Evolutionary conservation across 352 stramenopile genomes (phyloP).

Genomic region (Plasmopara muralis): DNA sequence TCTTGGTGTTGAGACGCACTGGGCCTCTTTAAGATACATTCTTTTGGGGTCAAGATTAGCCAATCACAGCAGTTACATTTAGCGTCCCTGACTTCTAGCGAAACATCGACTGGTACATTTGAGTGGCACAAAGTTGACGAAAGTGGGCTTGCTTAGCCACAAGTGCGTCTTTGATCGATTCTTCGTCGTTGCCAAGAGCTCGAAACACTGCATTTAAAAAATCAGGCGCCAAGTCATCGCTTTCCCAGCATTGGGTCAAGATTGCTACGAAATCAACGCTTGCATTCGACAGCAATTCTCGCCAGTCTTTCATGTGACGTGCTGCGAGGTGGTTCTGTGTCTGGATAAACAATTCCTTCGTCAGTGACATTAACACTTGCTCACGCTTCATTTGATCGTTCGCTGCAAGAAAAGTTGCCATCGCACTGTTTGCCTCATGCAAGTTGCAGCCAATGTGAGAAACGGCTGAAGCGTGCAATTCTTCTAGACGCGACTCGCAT

Average conservation of each 20-base stretch:
- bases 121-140: slow-evolving; percentile 14
- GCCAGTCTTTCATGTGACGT: slow-evolving; percentile 20
- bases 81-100: neutral
- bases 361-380: slow-evolving; percentile 24
- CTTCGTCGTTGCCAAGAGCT: slow-evolving; percentile 29
- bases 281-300: slow-evolving; percentile 26
- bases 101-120: slow-evolving; percentile 25
- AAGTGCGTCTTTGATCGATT: slow-evolving; percentile 28
- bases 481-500: slow-evolving; percentile 22
- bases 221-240: slow-evolving; percentile 11
- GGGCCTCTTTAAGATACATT: neutral
- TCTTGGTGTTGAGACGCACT: slow-evolving; percentile 16
- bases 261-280: slow-evolving; percentile 34
- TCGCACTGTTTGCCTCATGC: slow-evolving; percentile 8
- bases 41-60: neutral
- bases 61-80: neutral
- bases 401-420: slow-evolving; percentile 10
- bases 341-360: slow-evolving; percentile 5
- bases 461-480: slow-evolving; percentile 9
- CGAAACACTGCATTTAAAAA: slow-evolving; percentile 29
- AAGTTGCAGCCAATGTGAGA: neutral
- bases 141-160: slow-evolving; percentile 39
- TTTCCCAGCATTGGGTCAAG: slow-evolving; percentile 43
- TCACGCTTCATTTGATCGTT: slow-evolving; percentile 26
- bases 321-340: slow-evolving; percentile 19